Percentiles rank a stretch among this genome's conserved stretches.
phyloP scores from a whole-genome alignment of 2,329 filamentous ascomycete genomes.

The Mollisiaceae sp. region DNA sequence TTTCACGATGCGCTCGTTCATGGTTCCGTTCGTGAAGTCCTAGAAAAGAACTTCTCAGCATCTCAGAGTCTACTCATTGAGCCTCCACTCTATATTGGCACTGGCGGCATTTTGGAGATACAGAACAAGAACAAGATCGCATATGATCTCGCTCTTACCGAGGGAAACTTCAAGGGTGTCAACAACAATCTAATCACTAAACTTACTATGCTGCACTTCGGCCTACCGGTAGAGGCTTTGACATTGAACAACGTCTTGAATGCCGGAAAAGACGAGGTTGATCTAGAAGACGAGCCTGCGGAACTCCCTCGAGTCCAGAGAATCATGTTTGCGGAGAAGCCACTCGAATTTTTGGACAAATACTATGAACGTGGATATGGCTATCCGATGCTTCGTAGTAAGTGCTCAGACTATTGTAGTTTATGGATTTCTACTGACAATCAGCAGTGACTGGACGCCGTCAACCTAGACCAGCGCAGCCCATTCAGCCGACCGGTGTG shows the following conservation, averaged over 20 bases:
- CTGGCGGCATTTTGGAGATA: slow-evolving; percentile 25
- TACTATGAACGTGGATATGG: slow-evolving; percentile 39
- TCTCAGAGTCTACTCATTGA: slow-evolving; percentile 15
- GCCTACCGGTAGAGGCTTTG: slow-evolving; percentile 38
- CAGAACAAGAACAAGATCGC: slow-evolving; percentile 27
- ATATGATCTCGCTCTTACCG: slow-evolving; percentile 25
- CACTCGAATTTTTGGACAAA: slow-evolving; percentile 39
- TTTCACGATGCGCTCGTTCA: slow-evolving; percentile 19
- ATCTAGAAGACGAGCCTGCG: slow-evolving; percentile 25
- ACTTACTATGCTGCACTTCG: slow-evolving; percentile 41
- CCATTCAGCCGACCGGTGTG: neutral
- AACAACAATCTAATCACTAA: slow-evolving; percentile 40
- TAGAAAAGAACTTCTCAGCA: slow-evolving; percentile 16
- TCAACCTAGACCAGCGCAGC: neutral
- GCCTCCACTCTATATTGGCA: slow-evolving; percentile 12
- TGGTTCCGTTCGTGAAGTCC: slow-evolving; percentile 12
- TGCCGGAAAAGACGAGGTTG: slow-evolving; percentile 20
- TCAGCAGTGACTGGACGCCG: neutral
- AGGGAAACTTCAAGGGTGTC: slow-evolving; percentile 23
- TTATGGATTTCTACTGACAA: slow-evolving; percentile 16
- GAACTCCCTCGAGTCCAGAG: slow-evolving; percentile 26
- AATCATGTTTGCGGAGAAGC: slow-evolving; percentile 36
- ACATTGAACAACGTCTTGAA: slow-evolving; percentile 36
- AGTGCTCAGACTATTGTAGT: slow-evolving; percentile 38
- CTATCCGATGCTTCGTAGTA: slow-evolving; percentile 37